phyloP scores from a whole-genome alignment of 2,329 filamentous ascomycete genomes.

The Penicillium vulpinum region DNA sequence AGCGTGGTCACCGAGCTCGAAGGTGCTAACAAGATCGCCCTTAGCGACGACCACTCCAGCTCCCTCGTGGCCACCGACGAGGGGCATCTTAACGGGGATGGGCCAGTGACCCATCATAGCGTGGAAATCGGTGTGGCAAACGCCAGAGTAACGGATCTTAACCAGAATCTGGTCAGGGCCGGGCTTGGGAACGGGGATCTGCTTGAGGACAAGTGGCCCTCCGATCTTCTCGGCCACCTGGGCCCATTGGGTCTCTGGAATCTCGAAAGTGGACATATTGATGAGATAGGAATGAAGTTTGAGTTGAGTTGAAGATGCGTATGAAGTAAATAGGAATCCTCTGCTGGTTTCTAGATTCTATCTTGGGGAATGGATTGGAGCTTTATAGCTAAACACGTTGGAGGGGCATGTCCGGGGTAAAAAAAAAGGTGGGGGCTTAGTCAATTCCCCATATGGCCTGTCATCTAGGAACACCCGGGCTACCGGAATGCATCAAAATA shows the following conservation, averaged over 20 bases:
- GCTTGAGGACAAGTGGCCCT: constrained; percentile 56
- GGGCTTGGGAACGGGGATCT: constrained; percentile 75
- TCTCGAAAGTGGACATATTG: constrained; percentile 35
- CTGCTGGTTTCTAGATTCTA: too few species aligned
- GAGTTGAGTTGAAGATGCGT: background rate
- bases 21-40: constrained; percentile 71
- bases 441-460: background rate
- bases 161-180: constrained; percentile 86
- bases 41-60: constrained; percentile 77
- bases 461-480: constrained; percentile 3
- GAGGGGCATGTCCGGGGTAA: background rate
- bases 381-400: constrained; percentile 5
- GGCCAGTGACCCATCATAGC: constrained; percentile 90
- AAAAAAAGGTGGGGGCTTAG: background rate
- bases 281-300: background rate
- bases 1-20: constrained; percentile 76
- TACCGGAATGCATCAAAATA: constrained; percentile 3
- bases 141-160: constrained; percentile 86
- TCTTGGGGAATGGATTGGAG: too few species aligned
- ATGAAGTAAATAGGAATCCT: background rate
- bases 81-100: constrained; percentile 72
- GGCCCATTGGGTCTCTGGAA: constrained; percentile 86
- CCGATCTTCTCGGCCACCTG: constrained; percentile 83
- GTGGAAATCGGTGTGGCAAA: constrained; percentile 83
- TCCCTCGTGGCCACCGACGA: constrained; percentile 76